Evolutionary conservation across 805 yeast species (phyloP).

Genomic region (Spathaspora arborariae): DNA sequence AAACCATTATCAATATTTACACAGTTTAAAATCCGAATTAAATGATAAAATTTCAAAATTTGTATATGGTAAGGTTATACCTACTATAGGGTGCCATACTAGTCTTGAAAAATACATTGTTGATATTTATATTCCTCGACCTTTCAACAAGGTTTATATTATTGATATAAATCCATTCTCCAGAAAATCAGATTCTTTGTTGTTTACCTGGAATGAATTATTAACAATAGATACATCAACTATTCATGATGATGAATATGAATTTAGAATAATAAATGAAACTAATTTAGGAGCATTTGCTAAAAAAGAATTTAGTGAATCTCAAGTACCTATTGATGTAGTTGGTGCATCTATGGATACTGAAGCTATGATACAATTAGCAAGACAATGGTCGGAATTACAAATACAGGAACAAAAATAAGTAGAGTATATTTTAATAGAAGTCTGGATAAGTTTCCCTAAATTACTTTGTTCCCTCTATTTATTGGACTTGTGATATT

Average conservation of each 20-base stretch:
- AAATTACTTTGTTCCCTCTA: background rate
- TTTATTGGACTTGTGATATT: background rate
- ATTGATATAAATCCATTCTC: conserved; percentile 87
- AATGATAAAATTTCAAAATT: conserved; percentile 49
- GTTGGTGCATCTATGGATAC: conserved; percentile 78
- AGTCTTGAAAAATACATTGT: conserved; percentile 48
- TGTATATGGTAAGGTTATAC: conserved; percentile 38
- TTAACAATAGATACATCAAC: conserved; percentile 23
- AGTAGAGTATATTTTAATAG: background rate
- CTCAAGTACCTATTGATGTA: conserved; percentile 87
- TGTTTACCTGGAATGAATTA: conserved; percentile 85
- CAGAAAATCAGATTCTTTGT: conserved; percentile 69
- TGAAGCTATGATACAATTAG: conserved; percentile 42
- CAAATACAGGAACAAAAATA: conserved; percentile 3
- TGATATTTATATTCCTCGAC: conserved; percentile 81
- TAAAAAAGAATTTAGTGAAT: conserved; percentile 79
- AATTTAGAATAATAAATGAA: conserved; percentile 63
- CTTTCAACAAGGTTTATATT: conserved; percentile 59
- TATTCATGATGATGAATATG: conserved; percentile 34
- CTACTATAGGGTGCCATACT: conserved; percentile 16
- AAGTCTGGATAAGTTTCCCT: background rate
- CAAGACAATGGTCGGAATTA: conserved; percentile 9
- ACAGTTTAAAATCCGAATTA: conserved; percentile 46
- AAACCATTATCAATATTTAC: conserved; percentile 73
- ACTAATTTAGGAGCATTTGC: conserved; percentile 75